Conservation (phyloP, 139 green algal species). For the Choricystis sp. region DNA sequence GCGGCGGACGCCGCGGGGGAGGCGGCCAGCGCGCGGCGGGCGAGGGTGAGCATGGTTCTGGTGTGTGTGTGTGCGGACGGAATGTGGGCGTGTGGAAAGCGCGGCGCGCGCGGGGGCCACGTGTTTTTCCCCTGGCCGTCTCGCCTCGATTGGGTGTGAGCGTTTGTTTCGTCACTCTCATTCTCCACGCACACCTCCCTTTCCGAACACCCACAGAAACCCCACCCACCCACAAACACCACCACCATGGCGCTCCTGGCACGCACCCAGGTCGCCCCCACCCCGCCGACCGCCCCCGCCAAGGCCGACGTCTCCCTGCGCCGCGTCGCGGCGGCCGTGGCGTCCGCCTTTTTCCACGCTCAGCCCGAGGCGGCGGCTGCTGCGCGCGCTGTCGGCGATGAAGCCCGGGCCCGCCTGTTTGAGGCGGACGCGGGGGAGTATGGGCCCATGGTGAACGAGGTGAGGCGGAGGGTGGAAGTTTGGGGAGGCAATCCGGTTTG, state of each 20-base stretch:
- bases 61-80: too few relatives aligned
- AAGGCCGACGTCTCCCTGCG: background rate
- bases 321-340: background rate
- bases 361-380: background rate
- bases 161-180: too few relatives aligned
- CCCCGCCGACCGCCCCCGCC: background rate
- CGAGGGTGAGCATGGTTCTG: too few relatives aligned
- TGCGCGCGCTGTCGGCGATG: background rate
- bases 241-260: background rate
- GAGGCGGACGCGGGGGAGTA: background rate
- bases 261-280: background rate
- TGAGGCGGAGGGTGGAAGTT: too few relatives aligned
- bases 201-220: background rate
- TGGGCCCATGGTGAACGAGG: too few relatives aligned
- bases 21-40: too few relatives aligned
- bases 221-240: background rate
- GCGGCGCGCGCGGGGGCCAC: too few relatives aligned
- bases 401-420: background rate
- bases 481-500: too few relatives aligned
- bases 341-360: background rate
- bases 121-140: too few relatives aligned
- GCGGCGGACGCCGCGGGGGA: too few relatives aligned
- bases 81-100: too few relatives aligned
- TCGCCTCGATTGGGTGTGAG: too few relatives aligned
- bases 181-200: background rate